These are phyloP conservation scores for Dactylorhiza incarnata DNA, from an alignment of 106 monocot species.

Conservation along the genomic window DNA sequence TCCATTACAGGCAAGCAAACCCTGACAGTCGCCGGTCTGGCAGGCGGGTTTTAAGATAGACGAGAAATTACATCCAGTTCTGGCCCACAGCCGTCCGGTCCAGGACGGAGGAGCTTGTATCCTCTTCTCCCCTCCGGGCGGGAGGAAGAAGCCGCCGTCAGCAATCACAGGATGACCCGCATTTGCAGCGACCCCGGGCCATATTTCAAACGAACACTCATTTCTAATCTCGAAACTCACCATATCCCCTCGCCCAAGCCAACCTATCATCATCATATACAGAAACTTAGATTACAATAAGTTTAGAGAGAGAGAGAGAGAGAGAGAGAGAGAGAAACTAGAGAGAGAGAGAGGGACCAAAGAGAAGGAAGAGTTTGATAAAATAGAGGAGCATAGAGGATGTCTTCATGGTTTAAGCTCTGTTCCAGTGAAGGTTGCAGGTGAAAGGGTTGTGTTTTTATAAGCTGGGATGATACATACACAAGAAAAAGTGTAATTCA, in stretches of 20 bases:
- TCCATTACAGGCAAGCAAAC: slow-evolving; percentile 59
- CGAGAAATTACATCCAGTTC: slow-evolving; percentile 56
- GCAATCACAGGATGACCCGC: slow-evolving; percentile 50
- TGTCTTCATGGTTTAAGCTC: not conserved
- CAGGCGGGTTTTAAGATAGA: slow-evolving; percentile 18
- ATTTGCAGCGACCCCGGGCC: slow-evolving; percentile 55
- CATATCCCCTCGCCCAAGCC: slow-evolving; percentile 6
- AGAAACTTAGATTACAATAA: no score
- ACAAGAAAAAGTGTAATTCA: not conserved
- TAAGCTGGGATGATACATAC: not conserved
- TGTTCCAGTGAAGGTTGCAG: not conserved
- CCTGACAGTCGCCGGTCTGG: slow-evolving; percentile 59
- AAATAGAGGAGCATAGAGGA: not conserved
- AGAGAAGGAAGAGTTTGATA: not conserved
- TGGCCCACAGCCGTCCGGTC: slow-evolving; percentile 65
- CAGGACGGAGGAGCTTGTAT: slow-evolving; percentile 42
- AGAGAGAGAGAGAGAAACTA: not conserved
- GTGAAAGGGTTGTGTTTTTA: not conserved
- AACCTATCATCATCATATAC: not conserved
- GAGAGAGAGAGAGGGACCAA: slow-evolving; percentile 3
- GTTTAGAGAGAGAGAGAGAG: not conserved
- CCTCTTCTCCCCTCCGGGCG: slow-evolving; percentile 19
- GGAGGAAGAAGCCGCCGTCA: slow-evolving; percentile 57
- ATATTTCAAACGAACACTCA: slow-evolving; percentile 61
- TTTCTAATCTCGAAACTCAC: slow-evolving; percentile 36